Evolutionary conservation across 2,329 filamentous ascomycete genomes (phyloP), one percentile per base, ranked within the genome.

Genomic region (Aurifilum marmelostoma): DNA sequence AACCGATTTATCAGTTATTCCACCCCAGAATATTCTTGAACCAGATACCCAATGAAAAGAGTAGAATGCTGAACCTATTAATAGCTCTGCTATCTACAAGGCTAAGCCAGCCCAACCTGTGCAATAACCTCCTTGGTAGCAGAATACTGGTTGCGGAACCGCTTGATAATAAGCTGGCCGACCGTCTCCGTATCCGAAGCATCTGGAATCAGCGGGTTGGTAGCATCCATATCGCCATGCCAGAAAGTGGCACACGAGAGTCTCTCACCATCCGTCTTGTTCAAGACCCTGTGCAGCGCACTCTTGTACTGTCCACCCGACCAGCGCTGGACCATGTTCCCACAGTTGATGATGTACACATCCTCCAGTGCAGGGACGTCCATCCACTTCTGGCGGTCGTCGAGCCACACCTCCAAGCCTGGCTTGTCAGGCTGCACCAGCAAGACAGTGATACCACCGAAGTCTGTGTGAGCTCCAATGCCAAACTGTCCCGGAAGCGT

Each of bases 401-500:
- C 68, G 21, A 70, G 39, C 72, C 71, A 74, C 2, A 77, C 73
- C 59, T 76, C 74, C 12, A 77, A 69, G 14, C 73, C 75, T 7
- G 73, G 69, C n/a, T 70, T 73, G 3, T 71, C 74, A 11, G 73
- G 71, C 71, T 76, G 68, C 52, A 75, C 74, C 21, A 75, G 67
- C 37, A 77, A 66, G 27, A 74, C 52, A 3, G 74, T 74, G 32
- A 76, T 69, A 18, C 72, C 74, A 18, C 75, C 73, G 41, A 74
- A 75, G 69, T 77, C 75, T 4, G 65, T 75, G 37, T 77, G 75
- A 1, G 72, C 72, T 4, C 73, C 77, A 74, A 72, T 68, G 32
- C 73, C 72, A 47, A 65, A 73, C 21, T 74, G 73, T 12, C 72
- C 71, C 32, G 63, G 43, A 18, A 39, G 47, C 32, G 16, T 54